Conservation (phyloP, 202 grass and related monocot genomes). For the Carex arenaria region DNA sequence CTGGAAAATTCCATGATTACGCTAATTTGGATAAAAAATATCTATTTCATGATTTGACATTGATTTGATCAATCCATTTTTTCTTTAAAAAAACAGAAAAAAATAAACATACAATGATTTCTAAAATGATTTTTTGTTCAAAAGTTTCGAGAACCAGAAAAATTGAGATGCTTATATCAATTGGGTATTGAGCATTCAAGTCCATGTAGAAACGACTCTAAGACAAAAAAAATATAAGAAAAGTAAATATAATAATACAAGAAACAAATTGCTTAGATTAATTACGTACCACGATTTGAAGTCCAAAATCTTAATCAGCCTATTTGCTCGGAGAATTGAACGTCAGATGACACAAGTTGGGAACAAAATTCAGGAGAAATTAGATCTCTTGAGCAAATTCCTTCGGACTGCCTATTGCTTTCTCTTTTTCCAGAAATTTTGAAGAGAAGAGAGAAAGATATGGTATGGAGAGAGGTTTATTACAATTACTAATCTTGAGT, state of each 20-base stretch:
- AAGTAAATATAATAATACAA: too few relatives aligned
- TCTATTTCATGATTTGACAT: background rate
- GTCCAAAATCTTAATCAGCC: background rate
- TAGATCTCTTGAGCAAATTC: background rate
- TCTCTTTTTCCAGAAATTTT: too few relatives aligned
- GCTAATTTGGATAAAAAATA: background rate
- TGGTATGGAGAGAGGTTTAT: too few relatives aligned
- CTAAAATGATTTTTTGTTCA: background rate
- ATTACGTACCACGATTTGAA: background rate
- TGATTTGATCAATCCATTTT: too few relatives aligned
- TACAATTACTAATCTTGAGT: too few relatives aligned
- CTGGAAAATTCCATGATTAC: too few relatives aligned
- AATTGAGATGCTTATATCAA: background rate
- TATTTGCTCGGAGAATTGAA: background rate
- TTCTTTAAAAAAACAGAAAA: background rate
- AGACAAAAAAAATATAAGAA: background rate
- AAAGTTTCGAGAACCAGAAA: background rate
- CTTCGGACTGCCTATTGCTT: background rate
- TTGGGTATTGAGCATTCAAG: background rate
- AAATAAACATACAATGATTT: background rate
- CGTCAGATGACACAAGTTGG: background rate
- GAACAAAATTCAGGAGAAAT: background rate
- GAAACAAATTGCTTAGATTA: too few relatives aligned
- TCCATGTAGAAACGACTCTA: background rate
- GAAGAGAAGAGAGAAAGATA: background rate